Evolutionary conservation across 345 rosid genomes (phyloP), one percentile per base, ranked within the genome.

Genomic region (Reutealis trisperma): DNA sequence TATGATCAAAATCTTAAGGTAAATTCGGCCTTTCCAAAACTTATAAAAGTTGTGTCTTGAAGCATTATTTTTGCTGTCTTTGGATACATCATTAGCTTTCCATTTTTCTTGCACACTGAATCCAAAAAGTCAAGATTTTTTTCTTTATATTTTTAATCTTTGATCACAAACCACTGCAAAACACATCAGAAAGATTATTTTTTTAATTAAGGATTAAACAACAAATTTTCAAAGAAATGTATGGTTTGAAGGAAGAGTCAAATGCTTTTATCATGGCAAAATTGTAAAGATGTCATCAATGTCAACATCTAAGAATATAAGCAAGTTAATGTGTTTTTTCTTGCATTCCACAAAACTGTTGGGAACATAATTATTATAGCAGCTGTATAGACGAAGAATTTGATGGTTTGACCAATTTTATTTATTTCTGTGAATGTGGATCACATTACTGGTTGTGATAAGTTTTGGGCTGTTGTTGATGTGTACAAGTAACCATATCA

Each of bases 301-400:
- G 80, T 76, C 80, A 67, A 13, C 71, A 81, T 72, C 75, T 32
- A 18, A 45, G 80, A 72, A 67, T 59, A n/a, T 4, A 71, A 44
- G 57, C 62, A 24, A 12, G 32, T 12, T 11, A 8, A 54, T 16
- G 19, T 54, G 16, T 21, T 4, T 44, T 27, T 25, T 67, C 68
- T 55, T 54, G 22, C 45, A 74, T 51, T 52, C 13, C 12, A 24
- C 24, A 61, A 61, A 67, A 61, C 51, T 32, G 52, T 71, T 14
- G 75, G 78, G 24, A 55, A 70, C 76, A 66, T 67, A 41, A 75
- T 55, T 34, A 65, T 67, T 42, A 42, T 22, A 54, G 62, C 18
- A 24, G 21, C 42, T 24, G 60, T 49, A 54, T 18, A 61, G 4
- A 61, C 27, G 16, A 16, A 19, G 25, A 32, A 27, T 30, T 45